Base-by-base conservation (phyloP, 495 filamentous ascomycete genomes). In the Annulohypoxylon bovei region DNA sequence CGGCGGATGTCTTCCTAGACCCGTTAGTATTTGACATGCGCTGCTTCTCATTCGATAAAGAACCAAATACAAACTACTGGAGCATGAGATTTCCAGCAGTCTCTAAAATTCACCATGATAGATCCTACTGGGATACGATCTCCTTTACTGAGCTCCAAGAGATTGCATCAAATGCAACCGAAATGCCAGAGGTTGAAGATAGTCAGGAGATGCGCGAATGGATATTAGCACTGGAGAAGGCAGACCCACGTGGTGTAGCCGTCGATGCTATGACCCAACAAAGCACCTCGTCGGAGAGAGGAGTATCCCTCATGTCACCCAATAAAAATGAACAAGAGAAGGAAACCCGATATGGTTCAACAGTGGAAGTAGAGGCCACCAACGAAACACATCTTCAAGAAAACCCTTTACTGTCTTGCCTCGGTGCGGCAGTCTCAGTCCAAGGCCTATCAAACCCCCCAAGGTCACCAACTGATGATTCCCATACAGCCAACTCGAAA, bases 121-220 rank as follows among this genome's bases (percentile, higher is more conserved):
- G 83, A 42, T 81, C 82, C 0, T 84, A 74, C 18, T 64, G 63
- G 32, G 81, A 85, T 60, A 70, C 76, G 7, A 58, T 84, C 22
- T 77, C 77, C 0, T 84, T 85, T 32, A n/a, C 53, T 0, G 79
- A 85, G 30, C 73, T 85, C 6, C 82, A 84, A 40, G 75, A 80
- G 7, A 74, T 83, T 59, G 83, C 83, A 0, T 50, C 64, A 18
- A 70, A 78, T n/a, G 77, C 79, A 33, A 81, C 64, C n/a, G 68
- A 75, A 25, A 49, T 65, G 25, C 70, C 77, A 0, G 66, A 76
- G 0, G 64, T 75, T 0, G 81, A 81, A 14, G 67, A 86, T 28
- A 80, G 78, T n/a, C 78, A 87, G 30, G 84, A 90, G 67, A 77
- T 85, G 68, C 78, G 80, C 2, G 65, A 79, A 1, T 92, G 89